Evolutionary conservation across 2,329 filamentous ascomycete species (phyloP).

Genomic region (Aspergillus aculeatus): DNA sequence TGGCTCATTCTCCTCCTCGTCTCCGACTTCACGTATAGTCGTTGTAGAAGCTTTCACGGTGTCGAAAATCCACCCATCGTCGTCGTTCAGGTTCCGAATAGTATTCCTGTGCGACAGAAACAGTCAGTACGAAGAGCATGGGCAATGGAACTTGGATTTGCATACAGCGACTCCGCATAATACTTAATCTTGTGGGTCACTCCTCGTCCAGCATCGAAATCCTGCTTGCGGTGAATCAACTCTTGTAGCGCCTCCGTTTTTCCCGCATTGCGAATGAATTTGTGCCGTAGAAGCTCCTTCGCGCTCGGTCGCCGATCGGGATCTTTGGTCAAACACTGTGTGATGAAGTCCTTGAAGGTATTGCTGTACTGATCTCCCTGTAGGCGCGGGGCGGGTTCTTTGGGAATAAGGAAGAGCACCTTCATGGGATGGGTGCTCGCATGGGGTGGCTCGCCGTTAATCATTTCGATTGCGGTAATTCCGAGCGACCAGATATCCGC

Average conservation of each 20-base stretch:
- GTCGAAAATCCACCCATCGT: slow-evolving; percentile 94
- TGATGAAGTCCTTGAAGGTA: slow-evolving; percentile 92
- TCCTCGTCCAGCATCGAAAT: slow-evolving; percentile 73
- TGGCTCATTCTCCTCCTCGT: slow-evolving; percentile 46
- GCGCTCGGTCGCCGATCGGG: slow-evolving; percentile 80
- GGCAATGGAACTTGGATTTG: neutral
- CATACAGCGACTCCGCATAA: slow-evolving; percentile 85
- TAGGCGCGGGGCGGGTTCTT: slow-evolving; percentile 77
- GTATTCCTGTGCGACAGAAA: slow-evolving; percentile 52
- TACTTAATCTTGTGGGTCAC: slow-evolving; percentile 72
- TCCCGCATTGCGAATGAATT: slow-evolving; percentile 82
- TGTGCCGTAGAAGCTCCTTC: slow-evolving; percentile 81
- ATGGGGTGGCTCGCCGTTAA: slow-evolving; percentile 83
- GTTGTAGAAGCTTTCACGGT: slow-evolving; percentile 73
- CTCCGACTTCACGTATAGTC: slow-evolving; percentile 57
- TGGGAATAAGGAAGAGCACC: slow-evolving; percentile 86
- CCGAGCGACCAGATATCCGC: slow-evolving; percentile 92
- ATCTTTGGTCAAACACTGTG: slow-evolving; percentile 88
- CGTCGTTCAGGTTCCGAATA: slow-evolving; percentile 60
- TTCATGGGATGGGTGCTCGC: slow-evolving; percentile 90
- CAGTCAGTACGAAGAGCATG: slow-evolving; percentile 18
- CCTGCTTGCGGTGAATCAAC: slow-evolving; percentile 74
- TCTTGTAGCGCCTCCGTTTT: slow-evolving; percentile 87
- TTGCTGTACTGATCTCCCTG: slow-evolving; percentile 78
- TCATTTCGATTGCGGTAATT: slow-evolving; percentile 88